Base-by-base conservation (phyloP, 805 yeast genomes). In the Yamadazyma endophytica region DNA sequence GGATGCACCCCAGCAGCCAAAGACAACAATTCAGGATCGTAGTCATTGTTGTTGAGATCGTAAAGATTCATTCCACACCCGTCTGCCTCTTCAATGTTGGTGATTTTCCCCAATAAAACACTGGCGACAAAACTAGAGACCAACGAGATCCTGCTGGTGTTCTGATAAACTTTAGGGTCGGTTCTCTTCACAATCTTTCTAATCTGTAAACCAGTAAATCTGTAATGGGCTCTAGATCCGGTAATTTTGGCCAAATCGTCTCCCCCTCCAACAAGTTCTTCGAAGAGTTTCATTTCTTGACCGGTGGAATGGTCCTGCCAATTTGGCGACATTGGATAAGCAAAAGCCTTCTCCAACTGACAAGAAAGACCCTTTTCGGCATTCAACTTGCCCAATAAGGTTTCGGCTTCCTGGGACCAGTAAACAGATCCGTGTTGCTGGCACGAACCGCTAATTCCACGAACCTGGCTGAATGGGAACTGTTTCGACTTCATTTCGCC, bases 291-390 rank as follows among this genome's bases (percentile, higher is more conserved):
- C 34, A 84, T 67, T 52, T 88, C 95, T 13, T 65, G 57, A 4
- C 75, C 81, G 0, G 97, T 88, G 15, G 92, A 81, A 50, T 86
- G 95, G 50, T 88, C 96, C 56, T 88, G 97, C 97, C 97, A 88
- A 51, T 89, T 88, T 6, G 96, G 95, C 4, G 94, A 80, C 24
- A 67, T 67, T 5, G 69, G 63, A 44, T 77, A 68, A 2, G 90
- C 64, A 42, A 85, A 80, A 1, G 82, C 81, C 1, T 44, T 43
- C 13, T 47, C 44, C 22, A 83, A 46, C 39, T 73, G 83, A 2
- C 61, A 68, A 21, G 63, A 50, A 29, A 84, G 58, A 2, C 63
- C 37, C 9, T 47, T 29, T 4, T 43, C 37, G 0, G 49, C 17
- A 1, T 63, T 42, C 34, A 83, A 56, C 0, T 44, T 36, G 1